Percentiles rank a stretch among this genome's conserved stretches.
Evolutionary conservation across 148 eudicot species (phyloP).

Genomic region (Limonium bicolor): DNA sequence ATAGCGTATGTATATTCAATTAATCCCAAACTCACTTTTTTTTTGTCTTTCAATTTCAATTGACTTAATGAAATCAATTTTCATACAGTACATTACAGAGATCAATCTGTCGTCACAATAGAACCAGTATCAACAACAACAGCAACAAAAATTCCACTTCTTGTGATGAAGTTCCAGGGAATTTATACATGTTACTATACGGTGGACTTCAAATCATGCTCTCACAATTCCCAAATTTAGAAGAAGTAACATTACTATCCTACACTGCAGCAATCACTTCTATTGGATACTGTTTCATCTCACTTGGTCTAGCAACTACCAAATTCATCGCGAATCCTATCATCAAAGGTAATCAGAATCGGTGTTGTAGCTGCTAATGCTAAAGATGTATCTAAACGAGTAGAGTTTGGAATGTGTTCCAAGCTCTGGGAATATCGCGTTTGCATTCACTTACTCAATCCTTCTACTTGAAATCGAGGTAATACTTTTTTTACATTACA

Average conservation of each 20-base stretch:
- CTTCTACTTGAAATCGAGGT: constrained; percentile 11
- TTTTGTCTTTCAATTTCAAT: too few relatives aligned
- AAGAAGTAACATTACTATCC: constrained; percentile 12
- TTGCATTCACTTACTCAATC: constrained; percentile 13
- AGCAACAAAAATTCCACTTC: too few relatives aligned
- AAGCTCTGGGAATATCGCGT: constrained; percentile 14
- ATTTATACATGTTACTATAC: constrained; percentile 11
- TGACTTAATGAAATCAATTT: too few relatives aligned
- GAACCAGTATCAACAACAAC: background rate
- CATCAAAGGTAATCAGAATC: too few relatives aligned
- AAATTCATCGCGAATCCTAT: constrained; percentile 4
- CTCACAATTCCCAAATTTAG: constrained; percentile 16
- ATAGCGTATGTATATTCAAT: constrained; percentile 3
- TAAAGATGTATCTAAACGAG: too few relatives aligned
- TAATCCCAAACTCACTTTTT: too few relatives aligned
- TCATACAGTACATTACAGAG: constrained; percentile 7
- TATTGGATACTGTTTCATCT: constrained; percentile 9
- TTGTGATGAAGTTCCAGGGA: constrained; percentile 1
- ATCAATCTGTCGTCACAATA: constrained; percentile 6
- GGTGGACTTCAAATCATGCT: constrained; percentile 12
- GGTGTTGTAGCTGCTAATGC: too few relatives aligned
- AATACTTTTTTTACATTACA: too few relatives aligned
- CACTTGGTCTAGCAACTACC: constrained; percentile 5
- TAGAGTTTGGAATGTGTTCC: constrained; percentile 13
- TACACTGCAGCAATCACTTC: constrained; percentile 12